Conservation (phyloP, 1,284 basidiomycete genomes). For the Microbotryum intermedium region DNA sequence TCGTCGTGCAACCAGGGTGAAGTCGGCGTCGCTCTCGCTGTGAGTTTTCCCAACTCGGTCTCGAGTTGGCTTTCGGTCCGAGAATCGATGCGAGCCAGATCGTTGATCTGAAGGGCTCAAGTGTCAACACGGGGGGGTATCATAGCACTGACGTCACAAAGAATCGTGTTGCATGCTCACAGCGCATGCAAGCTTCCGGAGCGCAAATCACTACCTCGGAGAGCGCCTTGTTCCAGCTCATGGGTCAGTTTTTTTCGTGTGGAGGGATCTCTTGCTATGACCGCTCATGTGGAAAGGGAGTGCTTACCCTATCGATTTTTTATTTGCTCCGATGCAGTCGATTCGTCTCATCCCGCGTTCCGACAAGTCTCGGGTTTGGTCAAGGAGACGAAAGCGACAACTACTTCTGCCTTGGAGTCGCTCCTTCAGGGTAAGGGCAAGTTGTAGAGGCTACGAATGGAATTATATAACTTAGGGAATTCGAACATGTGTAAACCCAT, state of each 20-base stretch:
- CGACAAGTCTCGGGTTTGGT: conserved; percentile 62
- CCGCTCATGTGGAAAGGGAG: too few relatives aligned
- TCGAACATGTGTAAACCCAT: too few relatives aligned
- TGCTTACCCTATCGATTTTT: not conserved
- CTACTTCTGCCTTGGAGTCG: conserved; percentile 40
- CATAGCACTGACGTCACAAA: not conserved
- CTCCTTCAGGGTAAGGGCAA: conserved; percentile 27
- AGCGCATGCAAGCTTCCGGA: conserved; percentile 60
- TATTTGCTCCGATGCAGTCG: conserved; percentile 43
- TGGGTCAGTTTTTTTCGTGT: conserved; percentile 43
- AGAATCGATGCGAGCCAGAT: too few relatives aligned
- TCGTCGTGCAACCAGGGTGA: conserved; percentile 61
- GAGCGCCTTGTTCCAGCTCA: conserved; percentile 66
- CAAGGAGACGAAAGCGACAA: conserved; percentile 64
- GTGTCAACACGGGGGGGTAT: not conserved
- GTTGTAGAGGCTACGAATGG: too few relatives aligned
- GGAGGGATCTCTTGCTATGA: too few relatives aligned
- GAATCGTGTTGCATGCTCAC: not conserved
- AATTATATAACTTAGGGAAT: too few relatives aligned
- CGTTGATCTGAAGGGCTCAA: too few relatives aligned
- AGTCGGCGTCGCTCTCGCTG: conserved; percentile 43
- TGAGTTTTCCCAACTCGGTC: conserved; percentile 32
- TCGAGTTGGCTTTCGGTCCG: not conserved
- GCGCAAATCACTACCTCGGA: conserved; percentile 73
- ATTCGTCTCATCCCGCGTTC: conserved; percentile 60